A percentile compares a stretch with the other conserved stretches of the same genome.
Conservation (phyloP, 108 stramenopile species). For the Fragilariopsis cylindrus region DNA sequence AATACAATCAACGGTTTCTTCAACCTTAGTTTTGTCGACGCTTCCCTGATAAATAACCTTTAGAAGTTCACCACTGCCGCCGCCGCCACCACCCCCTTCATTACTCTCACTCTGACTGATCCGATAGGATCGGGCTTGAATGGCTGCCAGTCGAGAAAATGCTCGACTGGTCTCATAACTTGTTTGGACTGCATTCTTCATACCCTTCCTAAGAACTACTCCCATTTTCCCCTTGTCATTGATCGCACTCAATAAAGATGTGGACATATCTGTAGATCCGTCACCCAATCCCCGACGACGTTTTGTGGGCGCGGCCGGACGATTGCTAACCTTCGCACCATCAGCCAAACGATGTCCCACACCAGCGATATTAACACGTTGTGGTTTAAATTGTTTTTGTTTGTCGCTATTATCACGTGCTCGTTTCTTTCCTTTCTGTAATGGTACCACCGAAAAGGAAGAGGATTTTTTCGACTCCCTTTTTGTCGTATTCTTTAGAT, state of each 20-base stretch:
- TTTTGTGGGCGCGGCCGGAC: neutral
- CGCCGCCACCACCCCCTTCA: slow-evolving; percentile 20
- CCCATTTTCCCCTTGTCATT: slow-evolving; percentile 56
- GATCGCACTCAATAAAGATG: slow-evolving; percentile 59
- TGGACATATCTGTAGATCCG: slow-evolving; percentile 53
- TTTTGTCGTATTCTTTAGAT: slow-evolving; percentile 15
- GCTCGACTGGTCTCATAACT: slow-evolving; percentile 79
- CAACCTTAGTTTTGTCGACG: slow-evolving; percentile 55
- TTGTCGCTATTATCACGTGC: slow-evolving; percentile 1
- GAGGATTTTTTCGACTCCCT: neutral
- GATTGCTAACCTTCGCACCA: slow-evolving; percentile 33
- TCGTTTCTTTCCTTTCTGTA: neutral
- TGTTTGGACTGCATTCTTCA: slow-evolving; percentile 79
- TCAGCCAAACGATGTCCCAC: slow-evolving; percentile 51
- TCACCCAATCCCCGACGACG: neutral
- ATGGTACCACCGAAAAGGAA: neutral
- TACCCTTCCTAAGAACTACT: slow-evolving; percentile 65
- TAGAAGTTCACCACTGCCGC: slow-evolving; percentile 28
- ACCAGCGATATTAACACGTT: slow-evolving; percentile 7
- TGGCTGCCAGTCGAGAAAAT: slow-evolving; percentile 65
- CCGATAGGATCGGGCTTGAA: slow-evolving; percentile 45
- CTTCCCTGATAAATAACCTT: slow-evolving; percentile 62
- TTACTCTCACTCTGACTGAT: slow-evolving; percentile 21
- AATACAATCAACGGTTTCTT: slow-evolving; percentile 73
- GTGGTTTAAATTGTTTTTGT: slow-evolving; percentile 26